Conservation (phyloP, 148 eudicot species). For the Diospyros kaki region DNA sequence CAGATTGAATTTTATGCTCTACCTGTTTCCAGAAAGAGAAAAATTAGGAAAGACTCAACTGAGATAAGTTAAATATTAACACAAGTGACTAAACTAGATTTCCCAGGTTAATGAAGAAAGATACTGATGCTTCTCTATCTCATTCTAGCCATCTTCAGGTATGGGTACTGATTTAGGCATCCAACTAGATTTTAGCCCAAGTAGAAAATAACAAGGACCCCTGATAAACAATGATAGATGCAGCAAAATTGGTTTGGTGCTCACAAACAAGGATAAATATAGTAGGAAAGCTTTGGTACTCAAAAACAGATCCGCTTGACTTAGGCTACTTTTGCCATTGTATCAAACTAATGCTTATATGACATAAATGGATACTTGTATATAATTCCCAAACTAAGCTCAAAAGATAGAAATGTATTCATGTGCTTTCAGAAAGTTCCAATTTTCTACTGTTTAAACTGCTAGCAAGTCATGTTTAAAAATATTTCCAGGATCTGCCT, state of each 20-base stretch:
- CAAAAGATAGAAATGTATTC: neutral
- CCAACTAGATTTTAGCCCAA: neutral
- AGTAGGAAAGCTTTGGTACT: neutral
- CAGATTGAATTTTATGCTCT: slow-evolving; percentile 94
- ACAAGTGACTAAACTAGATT: neutral
- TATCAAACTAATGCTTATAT: too few species aligned
- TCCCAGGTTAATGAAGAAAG: neutral
- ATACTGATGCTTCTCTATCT: neutral
- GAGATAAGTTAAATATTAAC: neutral
- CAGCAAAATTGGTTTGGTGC: too few species aligned
- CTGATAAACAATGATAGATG: neutral
- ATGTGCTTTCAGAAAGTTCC: neutral
- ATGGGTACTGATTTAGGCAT: neutral
- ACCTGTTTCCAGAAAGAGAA: slow-evolving; percentile 35
- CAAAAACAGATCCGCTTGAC: neutral
- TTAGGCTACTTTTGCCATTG: neutral
- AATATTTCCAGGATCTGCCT: neutral
- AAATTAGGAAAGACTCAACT: neutral
- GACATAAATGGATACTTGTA: too few species aligned
- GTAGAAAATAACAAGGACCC: neutral
- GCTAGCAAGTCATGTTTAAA: neutral
- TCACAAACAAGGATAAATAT: too few species aligned
- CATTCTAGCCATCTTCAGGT: neutral
- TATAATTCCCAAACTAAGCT: too few species aligned
- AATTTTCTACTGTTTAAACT: neutral